phyloP scores from a whole-genome alignment of 2,329 filamentous ascomycete species.

The Colletotrichum tofieldiae region DNA sequence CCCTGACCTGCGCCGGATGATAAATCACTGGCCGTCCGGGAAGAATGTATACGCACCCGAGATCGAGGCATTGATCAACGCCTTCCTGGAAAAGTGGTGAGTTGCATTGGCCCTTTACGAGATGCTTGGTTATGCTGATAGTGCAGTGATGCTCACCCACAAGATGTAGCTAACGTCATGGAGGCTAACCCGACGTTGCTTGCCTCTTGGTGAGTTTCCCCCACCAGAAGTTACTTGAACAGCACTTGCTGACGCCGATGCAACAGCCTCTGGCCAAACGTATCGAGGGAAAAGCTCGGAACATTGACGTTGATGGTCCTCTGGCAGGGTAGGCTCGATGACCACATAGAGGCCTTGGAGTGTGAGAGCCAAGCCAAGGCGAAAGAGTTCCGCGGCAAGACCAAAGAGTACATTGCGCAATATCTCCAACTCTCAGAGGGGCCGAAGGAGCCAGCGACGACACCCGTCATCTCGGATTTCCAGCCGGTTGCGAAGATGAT shows the following conservation, averaged over 20 bases:
- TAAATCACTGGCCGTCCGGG: conserved; percentile 38
- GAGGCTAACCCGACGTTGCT: conserved; percentile 39
- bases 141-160: conserved; percentile 6
- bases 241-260: conserved; percentile 17
- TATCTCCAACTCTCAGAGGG: conserved; percentile 26
- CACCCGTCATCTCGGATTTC: conserved; percentile 17
- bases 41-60: conserved; percentile 15
- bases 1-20: conserved; percentile 28
- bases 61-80: conserved; percentile 20
- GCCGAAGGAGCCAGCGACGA: conserved; percentile 1
- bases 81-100: conserved; percentile 18
- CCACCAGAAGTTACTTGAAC: neutral
- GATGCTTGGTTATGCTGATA: neutral
- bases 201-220: conserved; percentile 28
- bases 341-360: conserved; percentile 39
- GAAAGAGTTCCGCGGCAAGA: conserved; percentile 24
- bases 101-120: neutral
- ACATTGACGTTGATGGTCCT: conserved; percentile 34
- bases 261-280: conserved; percentile 37
- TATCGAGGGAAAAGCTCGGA: conserved; percentile 10
- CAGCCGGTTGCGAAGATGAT: conserved; percentile 28
- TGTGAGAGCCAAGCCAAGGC: conserved; percentile 18
- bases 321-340: conserved; percentile 42
- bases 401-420: conserved; percentile 30
- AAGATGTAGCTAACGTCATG: conserved; percentile 19